Evolutionary conservation across 495 filamentous ascomycete genomes (phyloP).

Genomic region (Pseudevernia furfuracea): DNA sequence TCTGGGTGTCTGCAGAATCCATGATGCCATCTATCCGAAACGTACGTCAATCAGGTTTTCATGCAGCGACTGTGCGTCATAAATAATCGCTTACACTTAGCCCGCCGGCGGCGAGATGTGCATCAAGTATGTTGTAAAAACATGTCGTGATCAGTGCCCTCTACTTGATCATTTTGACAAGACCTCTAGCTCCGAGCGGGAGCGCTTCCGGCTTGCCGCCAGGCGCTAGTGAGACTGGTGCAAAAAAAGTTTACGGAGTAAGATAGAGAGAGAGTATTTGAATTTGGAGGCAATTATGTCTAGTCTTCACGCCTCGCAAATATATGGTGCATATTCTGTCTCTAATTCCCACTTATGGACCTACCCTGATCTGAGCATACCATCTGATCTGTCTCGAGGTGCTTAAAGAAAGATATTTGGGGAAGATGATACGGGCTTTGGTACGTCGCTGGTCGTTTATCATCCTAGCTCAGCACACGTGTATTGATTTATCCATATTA

Average conservation of each 20-base stretch:
- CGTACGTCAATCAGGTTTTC: too few species aligned
- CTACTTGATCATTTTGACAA: too few species aligned
- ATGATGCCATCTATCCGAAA: too few species aligned
- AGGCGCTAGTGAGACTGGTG: background rate
- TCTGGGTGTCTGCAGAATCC: too few species aligned
- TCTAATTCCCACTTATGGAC: background rate
- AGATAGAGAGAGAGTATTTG: too few species aligned
- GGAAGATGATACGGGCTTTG: conserved; percentile 17
- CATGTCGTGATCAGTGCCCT: too few species aligned
- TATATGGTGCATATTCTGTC: background rate
- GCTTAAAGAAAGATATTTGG: background rate
- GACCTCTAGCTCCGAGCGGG: too few species aligned
- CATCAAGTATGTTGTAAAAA: too few species aligned
- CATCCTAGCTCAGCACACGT: background rate
- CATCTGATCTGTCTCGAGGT: background rate
- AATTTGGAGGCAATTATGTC: background rate
- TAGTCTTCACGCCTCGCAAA: background rate
- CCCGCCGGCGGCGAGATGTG: too few species aligned
- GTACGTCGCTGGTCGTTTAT: conserved; percentile 1
- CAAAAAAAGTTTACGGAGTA: background rate
- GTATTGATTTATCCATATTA: background rate
- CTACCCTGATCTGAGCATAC: background rate
- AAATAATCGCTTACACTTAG: too few species aligned
- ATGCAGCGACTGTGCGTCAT: too few species aligned
- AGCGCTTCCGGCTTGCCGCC: too few species aligned